A percentile compares a stretch with the other conserved stretches of the same genome.
phyloP scores from a whole-genome alignment of 169 alveolate genomes.

The Theileria sp. region DNA sequence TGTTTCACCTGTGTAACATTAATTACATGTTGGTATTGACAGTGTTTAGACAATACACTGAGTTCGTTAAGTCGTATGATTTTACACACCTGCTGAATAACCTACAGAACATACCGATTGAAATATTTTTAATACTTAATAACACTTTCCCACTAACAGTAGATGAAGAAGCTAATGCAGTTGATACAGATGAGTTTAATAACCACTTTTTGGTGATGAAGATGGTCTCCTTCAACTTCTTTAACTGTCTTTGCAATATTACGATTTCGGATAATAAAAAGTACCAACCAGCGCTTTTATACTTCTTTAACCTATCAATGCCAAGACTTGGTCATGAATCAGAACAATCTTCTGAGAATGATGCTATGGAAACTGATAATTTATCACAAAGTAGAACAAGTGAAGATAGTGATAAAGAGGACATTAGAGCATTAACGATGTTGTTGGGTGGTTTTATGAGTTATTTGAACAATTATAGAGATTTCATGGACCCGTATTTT shows the following conservation, averaged over 20 bases:
- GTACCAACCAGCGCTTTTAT: constrained; percentile 2
- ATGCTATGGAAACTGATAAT: not conserved
- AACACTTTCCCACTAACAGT: not conserved
- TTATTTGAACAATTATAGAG: not conserved
- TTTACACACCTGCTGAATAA: not conserved
- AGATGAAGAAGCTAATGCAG: not conserved
- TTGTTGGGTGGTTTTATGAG: constrained; percentile 1
- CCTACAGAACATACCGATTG: not conserved
- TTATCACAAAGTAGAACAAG: not conserved
- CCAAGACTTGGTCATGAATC: not conserved
- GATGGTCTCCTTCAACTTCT: constrained; percentile 12
- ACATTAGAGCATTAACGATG: not conserved
- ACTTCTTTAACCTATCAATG: constrained; percentile 1
- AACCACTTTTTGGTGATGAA: not conserved
- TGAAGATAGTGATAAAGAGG: not conserved
- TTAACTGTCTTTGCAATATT: not conserved
- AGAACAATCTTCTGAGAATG: not conserved
- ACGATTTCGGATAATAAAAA: not conserved
- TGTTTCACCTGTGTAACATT: constrained; percentile 1
- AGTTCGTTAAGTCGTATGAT: constrained; percentile 2
- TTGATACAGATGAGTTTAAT: constrained; percentile 1
- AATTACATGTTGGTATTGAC: constrained; percentile 2
- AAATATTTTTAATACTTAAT: not conserved
- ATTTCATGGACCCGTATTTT: not conserved
- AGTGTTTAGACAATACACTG: not conserved